A percentile compares a stretch with the other conserved stretches of the same genome.
Conservation (phyloP, 2,329 filamentous ascomycete species). For the Parafenestella ontariensis region DNA sequence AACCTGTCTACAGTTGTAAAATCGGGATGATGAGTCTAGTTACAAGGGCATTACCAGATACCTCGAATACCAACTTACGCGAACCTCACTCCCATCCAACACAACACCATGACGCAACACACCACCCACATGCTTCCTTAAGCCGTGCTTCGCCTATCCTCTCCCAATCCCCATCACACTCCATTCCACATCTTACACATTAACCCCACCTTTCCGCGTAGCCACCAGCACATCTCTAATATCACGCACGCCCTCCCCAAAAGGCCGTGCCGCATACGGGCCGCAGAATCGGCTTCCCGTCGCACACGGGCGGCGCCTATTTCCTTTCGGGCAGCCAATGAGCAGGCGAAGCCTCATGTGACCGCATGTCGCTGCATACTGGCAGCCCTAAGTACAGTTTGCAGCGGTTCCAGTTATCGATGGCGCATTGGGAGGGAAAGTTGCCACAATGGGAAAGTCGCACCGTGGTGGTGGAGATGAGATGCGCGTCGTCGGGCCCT, state of each 20-base stretch:
- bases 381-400: conserved; percentile 33
- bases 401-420: conserved; percentile 46
- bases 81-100: neutral
- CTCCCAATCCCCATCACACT: neutral
- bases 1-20: too few species aligned
- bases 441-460: conserved; percentile 36
- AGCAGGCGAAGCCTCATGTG: conserved; percentile 10
- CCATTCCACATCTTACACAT: neutral
- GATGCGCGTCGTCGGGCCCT: neutral
- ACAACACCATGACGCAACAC: neutral
- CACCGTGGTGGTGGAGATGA: neutral
- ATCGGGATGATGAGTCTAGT: too few species aligned
- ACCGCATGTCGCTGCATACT: conserved; percentile 21
- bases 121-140: too few species aligned
- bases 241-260: too few species aligned
- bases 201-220: neutral
- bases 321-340: neutral
- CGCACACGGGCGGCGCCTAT: conserved; percentile 1
- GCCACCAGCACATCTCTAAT: neutral
- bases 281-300: conserved; percentile 13
- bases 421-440: conserved; percentile 7
- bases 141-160: neutral
- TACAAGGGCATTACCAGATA: too few species aligned
- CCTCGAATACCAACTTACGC: too few species aligned
- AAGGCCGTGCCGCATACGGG: too few species aligned